Conservation (phyloP, 257 asterid genomes). For the Solanum virginianum region DNA sequence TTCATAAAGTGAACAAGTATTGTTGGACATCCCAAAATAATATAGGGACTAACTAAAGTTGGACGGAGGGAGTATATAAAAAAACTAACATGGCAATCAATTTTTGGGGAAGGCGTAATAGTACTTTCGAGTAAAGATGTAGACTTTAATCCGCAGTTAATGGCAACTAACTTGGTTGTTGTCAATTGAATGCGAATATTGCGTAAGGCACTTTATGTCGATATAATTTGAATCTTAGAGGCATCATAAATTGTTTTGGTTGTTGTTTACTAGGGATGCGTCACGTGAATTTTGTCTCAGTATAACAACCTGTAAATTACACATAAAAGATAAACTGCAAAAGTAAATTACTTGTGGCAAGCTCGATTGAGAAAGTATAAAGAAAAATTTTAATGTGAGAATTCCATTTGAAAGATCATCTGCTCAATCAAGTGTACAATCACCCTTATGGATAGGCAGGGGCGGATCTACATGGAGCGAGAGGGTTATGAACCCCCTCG, state of each 20-base stretch:
- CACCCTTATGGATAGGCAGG: fast-evolving
- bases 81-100: background rate
- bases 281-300: no score
- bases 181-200: background rate
- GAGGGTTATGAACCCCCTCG: no score
- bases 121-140: background rate
- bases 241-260: no score
- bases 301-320: no score
- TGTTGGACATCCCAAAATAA: no score
- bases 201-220: background rate
- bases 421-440: background rate
- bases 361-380: background rate
- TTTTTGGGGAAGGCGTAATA: background rate
- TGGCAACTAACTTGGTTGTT: background rate
- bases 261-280: background rate
- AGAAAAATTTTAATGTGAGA: no score
- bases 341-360: fast-evolving
- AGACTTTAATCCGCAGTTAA: background rate
- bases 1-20: no score
- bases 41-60: no score
- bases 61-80: no score
- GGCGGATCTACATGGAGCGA: no score
- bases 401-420: fast-evolving
- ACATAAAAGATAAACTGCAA: no score
- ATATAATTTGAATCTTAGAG: no score